Conservation (phyloP, 805 yeast genomes). For the Yarrowia sp. region DNA sequence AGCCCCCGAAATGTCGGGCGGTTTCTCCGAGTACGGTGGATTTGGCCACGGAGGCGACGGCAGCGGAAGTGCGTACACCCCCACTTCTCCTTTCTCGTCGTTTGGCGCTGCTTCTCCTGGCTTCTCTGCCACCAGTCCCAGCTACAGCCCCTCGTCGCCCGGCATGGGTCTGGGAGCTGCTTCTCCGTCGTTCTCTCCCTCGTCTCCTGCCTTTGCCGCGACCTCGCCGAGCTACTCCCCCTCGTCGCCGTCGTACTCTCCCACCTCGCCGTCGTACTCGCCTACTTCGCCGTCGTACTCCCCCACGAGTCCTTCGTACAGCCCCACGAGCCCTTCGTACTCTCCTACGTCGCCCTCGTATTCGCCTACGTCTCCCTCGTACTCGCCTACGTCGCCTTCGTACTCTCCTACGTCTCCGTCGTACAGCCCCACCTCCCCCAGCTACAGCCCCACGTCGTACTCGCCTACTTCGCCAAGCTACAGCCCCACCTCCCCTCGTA, state of each 20-base stretch:
- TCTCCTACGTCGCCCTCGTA: slow-evolving; percentile 63
- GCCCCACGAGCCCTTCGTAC: slow-evolving; percentile 69
- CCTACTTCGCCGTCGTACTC: slow-evolving; percentile 47
- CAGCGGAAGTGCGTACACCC: slow-evolving; percentile 49
- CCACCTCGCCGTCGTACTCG: slow-evolving; percentile 57
- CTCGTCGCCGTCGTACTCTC: slow-evolving; percentile 67
- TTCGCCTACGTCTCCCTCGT: slow-evolving; percentile 68
- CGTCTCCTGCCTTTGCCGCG: slow-evolving; percentile 66
- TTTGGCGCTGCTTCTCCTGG: slow-evolving; percentile 60
- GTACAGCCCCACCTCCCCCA: slow-evolving; percentile 60
- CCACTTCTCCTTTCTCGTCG: slow-evolving; percentile 70
- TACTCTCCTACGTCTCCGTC: slow-evolving; percentile 67
- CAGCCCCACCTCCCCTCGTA: slow-evolving; percentile 68
- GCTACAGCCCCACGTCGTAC: slow-evolving; percentile 63
- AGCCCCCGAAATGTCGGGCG: slow-evolving; percentile 73
- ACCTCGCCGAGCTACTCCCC: slow-evolving; percentile 74
- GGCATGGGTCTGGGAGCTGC: slow-evolving; percentile 51
- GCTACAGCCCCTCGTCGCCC: slow-evolving; percentile 67
- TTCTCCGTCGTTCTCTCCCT: slow-evolving; percentile 66
- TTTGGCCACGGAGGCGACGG: slow-evolving; percentile 57
- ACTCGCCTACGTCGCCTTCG: slow-evolving; percentile 60
- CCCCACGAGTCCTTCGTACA: slow-evolving; percentile 60
- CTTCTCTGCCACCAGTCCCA: slow-evolving; percentile 53
- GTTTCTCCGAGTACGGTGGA: slow-evolving; percentile 81
- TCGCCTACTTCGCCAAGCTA: slow-evolving; percentile 66